phyloP scores from a whole-genome alignment of 352 stramenopile genomes.

The Plasmopara viticola region DNA sequence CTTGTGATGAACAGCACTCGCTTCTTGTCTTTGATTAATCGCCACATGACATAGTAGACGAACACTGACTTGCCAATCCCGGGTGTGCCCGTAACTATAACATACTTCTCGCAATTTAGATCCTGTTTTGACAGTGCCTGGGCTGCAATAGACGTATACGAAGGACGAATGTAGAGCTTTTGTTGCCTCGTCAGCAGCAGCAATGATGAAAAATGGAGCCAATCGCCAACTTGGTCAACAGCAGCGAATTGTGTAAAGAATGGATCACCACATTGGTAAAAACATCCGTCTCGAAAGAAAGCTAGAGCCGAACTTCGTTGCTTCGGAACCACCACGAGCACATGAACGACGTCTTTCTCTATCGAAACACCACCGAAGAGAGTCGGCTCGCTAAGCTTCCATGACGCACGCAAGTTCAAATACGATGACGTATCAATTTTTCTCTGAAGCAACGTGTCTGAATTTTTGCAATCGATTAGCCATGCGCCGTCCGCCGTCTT shows the following conservation, averaged over 20 bases:
- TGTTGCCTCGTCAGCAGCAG: neutral
- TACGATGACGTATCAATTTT: too few species aligned
- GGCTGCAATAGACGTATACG: neutral
- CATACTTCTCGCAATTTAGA: neutral
- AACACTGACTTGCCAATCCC: constrained; percentile 2
- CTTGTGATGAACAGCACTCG: constrained; percentile 1
- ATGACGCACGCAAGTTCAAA: too few species aligned
- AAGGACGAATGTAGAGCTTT: constrained; percentile 1
- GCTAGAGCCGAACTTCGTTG: neutral
- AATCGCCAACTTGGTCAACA: constrained; percentile 4
- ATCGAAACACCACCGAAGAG: too few species aligned
- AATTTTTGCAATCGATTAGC: too few species aligned
- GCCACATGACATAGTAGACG: constrained; percentile 1
- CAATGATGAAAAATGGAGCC: neutral
- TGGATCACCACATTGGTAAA: constrained; percentile 2
- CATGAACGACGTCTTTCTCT: neutral
- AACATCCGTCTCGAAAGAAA: neutral
- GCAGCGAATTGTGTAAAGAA: constrained; percentile 3
- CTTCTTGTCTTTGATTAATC: neutral
- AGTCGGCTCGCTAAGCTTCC: too few species aligned
- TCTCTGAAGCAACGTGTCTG: too few species aligned
- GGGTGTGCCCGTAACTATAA: neutral
- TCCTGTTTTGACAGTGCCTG: neutral
- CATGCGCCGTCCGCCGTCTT: too few species aligned
- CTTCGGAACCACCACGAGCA: constrained; percentile 1